Conservation (phyloP, 306 rosid genomes). For the Betula pendula region DNA sequence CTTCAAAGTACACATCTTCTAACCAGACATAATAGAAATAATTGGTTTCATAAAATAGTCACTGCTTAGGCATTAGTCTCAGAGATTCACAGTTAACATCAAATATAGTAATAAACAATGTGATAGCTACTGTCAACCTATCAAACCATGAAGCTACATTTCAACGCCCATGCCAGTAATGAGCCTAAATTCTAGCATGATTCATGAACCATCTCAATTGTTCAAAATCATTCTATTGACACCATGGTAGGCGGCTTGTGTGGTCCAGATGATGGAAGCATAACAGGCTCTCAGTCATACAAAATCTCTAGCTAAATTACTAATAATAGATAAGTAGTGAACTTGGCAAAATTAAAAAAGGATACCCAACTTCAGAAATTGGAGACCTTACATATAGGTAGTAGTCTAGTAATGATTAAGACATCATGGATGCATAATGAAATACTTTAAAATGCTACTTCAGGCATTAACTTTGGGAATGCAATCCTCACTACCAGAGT, state of each 20-base stretch:
- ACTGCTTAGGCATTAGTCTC: neutral
- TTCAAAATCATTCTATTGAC: neutral
- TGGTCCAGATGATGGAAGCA: neutral
- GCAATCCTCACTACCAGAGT: neutral
- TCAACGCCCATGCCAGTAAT: neutral
- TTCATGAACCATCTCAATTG: neutral
- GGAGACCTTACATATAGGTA: neutral
- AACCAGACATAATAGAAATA: conserved; percentile 3
- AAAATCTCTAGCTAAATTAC: neutral
- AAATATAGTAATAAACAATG: neutral
- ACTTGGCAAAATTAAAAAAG: neutral
- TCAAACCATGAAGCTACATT: neutral
- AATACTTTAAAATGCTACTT: neutral
- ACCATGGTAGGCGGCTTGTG: neutral
- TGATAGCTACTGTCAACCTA: neutral
- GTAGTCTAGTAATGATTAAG: neutral
- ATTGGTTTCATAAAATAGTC: neutral
- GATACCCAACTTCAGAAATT: neutral
- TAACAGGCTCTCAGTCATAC: neutral
- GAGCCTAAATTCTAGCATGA: neutral
- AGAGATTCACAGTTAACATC: neutral
- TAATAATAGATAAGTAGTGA: neutral
- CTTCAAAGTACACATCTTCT: neutral
- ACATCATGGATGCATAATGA: neutral
- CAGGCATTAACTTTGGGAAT: neutral